These are phyloP conservation scores for Tetracentron sinense DNA, from an alignment of 164 flowering plant genomes.

Conservation along the genomic window DNA sequence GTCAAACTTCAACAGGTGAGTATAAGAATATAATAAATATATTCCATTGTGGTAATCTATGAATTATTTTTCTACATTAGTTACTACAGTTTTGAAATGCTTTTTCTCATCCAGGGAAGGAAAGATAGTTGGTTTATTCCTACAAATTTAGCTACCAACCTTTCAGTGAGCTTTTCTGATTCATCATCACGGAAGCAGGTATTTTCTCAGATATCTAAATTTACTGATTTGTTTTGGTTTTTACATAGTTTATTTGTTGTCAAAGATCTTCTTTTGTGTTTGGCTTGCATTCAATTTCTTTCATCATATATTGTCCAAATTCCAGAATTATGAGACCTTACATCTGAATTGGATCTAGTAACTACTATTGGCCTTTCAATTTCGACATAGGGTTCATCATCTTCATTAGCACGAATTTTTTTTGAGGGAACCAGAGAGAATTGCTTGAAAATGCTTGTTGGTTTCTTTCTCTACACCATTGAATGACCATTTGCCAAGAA, in stretches of 20 bases:
- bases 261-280: background rate
- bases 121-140: slow-evolving; percentile 99
- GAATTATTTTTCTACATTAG: background rate
- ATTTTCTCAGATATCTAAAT: background rate
- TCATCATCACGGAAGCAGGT: slow-evolving; percentile 85
- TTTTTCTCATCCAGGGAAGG: slow-evolving; percentile 59
- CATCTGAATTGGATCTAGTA: too few relatives aligned
- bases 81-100: slow-evolving; percentile 8
- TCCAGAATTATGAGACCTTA: too few relatives aligned
- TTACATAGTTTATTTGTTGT: background rate
- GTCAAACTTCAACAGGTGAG: slow-evolving; percentile 89
- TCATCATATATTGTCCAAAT: too few relatives aligned
- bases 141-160: slow-evolving; percentile 86
- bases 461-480: background rate
- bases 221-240: background rate
- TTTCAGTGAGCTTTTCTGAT: slow-evolving; percentile 87
- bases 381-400: too few relatives aligned
- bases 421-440: too few relatives aligned
- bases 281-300: background rate
- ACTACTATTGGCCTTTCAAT: too few relatives aligned
- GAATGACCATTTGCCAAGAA: too few relatives aligned
- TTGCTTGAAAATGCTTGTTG: background rate
- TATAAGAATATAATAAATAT: background rate
- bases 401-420: too few relatives aligned
- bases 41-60: background rate